Percentiles rank a stretch among this genome's conserved stretches.
These are phyloP conservation scores for Amanita muscaria DNA, from an alignment of 768 basidiomycete species.

Conservation along the genomic window DNA sequence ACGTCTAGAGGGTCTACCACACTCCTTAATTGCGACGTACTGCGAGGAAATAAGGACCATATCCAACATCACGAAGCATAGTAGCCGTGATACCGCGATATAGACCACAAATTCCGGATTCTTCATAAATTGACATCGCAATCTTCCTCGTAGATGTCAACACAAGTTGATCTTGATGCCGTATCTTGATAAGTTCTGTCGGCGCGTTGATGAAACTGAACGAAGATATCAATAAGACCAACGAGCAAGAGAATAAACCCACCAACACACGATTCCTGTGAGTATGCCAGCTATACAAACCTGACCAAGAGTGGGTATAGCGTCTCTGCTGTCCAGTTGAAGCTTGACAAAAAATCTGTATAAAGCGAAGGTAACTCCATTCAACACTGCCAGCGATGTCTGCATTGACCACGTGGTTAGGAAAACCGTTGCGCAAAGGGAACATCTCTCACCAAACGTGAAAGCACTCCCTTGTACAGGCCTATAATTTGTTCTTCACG, in stretches of 20 bases:
- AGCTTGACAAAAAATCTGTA: slow-evolving; percentile 72
- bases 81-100: slow-evolving; percentile 75
- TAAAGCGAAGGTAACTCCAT: slow-evolving; percentile 79
- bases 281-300: slow-evolving; percentile 72
- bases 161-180: slow-evolving; percentile 54
- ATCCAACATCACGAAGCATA: slow-evolving; percentile 69
- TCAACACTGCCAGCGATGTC: slow-evolving; percentile 68
- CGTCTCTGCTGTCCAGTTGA: slow-evolving; percentile 40
- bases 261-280: slow-evolving; percentile 76
- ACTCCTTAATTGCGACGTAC: no score
- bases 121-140: slow-evolving; percentile 43
- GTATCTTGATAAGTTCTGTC: slow-evolving; percentile 83
- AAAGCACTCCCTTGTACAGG: slow-evolving; percentile 68
- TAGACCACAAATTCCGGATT: slow-evolving; percentile 53
- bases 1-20: no score
- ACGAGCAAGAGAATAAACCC: slow-evolving; percentile 7
- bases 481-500: slow-evolving; percentile 62
- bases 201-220: slow-evolving; percentile 69
- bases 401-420: slow-evolving; percentile 20
- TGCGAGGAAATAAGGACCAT: slow-evolving; percentile 78
- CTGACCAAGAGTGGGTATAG: slow-evolving; percentile 58
- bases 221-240: not conserved
- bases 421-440: not conserved
- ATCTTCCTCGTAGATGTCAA: slow-evolving; percentile 43
- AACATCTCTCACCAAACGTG: slow-evolving; percentile 57